Evolutionary conservation across 257 asterid species (phyloP), one percentile per base, ranked within the genome.

Genomic region (Orobanche coerulescens): DNA sequence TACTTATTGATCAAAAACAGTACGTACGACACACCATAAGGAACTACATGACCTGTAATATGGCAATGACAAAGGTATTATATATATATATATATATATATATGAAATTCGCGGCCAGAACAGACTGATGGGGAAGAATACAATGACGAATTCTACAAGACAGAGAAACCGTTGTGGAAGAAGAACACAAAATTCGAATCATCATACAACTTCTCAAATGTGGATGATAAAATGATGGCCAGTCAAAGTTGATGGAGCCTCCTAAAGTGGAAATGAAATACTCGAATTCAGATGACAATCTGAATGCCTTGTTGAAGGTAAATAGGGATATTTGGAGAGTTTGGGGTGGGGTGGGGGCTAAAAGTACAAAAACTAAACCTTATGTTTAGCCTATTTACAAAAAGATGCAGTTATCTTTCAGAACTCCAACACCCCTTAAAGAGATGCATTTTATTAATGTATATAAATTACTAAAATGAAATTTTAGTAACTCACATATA

Each of bases 51-150:
- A n/a, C n/a, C n/a, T n/a, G n/a, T n/a, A n/a, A n/a, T n/a, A n/a
- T n/a, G n/a, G n/a, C n/a, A n/a, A n/a, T n/a, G n/a, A n/a, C n/a
- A n/a, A n/a, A n/a, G n/a, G n/a, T n/a, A n/a, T n/a, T n/a, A n/a
- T n/a, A n/a, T n/a, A n/a, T n/a, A n/a, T n/a, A n/a, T n/a, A n/a
- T n/a, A n/a, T n/a, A n/a, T n/a, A n/a, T n/a, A n/a, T n/a, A n/a
- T n/a, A n/a, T n/a, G 80, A 33, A 88, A 92, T 69, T 81, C 80
- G 2, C 84, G 98, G n/a, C n/a, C n/a, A n/a, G n/a, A n/a, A n/a
- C n/a, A n/a, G 98, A 77, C 71, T 55, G 94, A 86, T 48, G 79
- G 71, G 71, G 95, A 88, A 49, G 98, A 88, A 58, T 75, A 82
- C 42, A 94, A 82, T 20, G 96, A 88, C 55, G 95, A 82, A n/a